Conservation (phyloP, 768 basidiomycete species). For the Tephrocybe sp. region DNA sequence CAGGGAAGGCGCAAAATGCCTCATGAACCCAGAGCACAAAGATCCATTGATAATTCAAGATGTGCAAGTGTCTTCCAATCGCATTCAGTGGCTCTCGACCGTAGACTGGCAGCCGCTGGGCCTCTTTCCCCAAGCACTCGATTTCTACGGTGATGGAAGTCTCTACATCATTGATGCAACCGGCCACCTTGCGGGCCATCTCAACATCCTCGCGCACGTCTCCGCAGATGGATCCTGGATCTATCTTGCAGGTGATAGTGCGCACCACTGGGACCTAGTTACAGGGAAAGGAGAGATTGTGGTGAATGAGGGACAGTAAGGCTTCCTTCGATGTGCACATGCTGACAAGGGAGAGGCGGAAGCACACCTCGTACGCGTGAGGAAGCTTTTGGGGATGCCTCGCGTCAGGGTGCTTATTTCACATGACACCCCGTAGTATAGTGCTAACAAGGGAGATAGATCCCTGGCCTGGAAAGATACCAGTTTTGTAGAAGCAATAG, state of each 20-base stretch:
- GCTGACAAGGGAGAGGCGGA: constrained; percentile 39
- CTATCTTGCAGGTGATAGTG: constrained; percentile 53
- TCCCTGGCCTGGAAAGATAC: constrained; percentile 19
- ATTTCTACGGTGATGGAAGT: constrained; percentile 58
- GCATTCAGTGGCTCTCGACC: constrained; percentile 14
- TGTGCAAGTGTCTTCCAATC: constrained; percentile 7
- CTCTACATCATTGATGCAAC: constrained; percentile 56
- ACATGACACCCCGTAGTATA: constrained; percentile 54
- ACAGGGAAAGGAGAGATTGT: constrained; percentile 41
- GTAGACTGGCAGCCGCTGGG: constrained; percentile 17
- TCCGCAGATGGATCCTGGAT: constrained; percentile 53
- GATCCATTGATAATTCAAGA: constrained; percentile 8
- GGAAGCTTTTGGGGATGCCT: constrained; percentile 31
- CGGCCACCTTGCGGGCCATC: constrained; percentile 54
- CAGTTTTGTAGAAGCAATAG: constrained; percentile 3
- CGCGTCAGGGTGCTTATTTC: constrained; percentile 47
- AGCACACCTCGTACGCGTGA: constrained; percentile 32
- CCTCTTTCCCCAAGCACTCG: constrained; percentile 38
- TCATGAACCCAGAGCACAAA: constrained; percentile 23
- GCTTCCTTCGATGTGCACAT: constrained; percentile 39
- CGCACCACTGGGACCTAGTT: constrained; percentile 51
- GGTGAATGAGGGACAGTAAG: constrained; percentile 17
- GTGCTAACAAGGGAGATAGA: constrained; percentile 39
- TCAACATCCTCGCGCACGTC: constrained; percentile 53
- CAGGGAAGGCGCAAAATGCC: constrained; percentile 33